Evolutionary conservation across 2,329 filamentous ascomycete genomes (phyloP).

Genomic region (Coniochaeta sp.): DNA sequence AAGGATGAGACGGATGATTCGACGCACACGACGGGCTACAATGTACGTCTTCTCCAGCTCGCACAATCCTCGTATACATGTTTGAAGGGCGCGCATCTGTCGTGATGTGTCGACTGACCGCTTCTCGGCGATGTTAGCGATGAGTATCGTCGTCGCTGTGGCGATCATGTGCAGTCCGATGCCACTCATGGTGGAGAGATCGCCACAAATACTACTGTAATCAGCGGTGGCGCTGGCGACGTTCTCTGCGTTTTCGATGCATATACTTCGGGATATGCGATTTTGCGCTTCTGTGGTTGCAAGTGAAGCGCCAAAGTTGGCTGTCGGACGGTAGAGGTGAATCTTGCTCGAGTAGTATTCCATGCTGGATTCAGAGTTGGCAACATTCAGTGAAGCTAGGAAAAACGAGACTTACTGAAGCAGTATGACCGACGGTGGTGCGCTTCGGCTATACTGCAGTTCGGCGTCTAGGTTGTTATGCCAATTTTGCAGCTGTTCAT

Average conservation of each 20-base stretch:
- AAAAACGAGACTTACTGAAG: neutral
- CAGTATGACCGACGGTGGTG: neutral
- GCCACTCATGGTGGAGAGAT: neutral
- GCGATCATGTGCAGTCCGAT: neutral
- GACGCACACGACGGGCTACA: neutral
- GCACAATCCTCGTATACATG: neutral
- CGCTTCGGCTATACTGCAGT: neutral
- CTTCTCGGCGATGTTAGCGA: neutral
- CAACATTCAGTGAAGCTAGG: neutral
- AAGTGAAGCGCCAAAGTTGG: neutral
- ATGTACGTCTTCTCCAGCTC: constrained; percentile 1
- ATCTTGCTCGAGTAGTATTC: neutral
- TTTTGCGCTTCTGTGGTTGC: neutral
- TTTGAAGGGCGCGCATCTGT: neutral
- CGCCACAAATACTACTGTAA: neutral
- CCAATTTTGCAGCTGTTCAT: neutral
- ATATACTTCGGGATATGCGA: neutral
- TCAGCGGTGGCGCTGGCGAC: neutral
- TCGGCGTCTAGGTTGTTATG: neutral
- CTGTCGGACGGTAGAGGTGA: neutral
- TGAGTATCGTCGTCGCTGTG: neutral
- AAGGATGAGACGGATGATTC: neutral
- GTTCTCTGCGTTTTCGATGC: neutral
- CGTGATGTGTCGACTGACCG: neutral
- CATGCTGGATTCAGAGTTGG: neutral